phyloP scores from a whole-genome alignment of 2,329 filamentous ascomycete genomes.

The Cytospora piceae region DNA sequence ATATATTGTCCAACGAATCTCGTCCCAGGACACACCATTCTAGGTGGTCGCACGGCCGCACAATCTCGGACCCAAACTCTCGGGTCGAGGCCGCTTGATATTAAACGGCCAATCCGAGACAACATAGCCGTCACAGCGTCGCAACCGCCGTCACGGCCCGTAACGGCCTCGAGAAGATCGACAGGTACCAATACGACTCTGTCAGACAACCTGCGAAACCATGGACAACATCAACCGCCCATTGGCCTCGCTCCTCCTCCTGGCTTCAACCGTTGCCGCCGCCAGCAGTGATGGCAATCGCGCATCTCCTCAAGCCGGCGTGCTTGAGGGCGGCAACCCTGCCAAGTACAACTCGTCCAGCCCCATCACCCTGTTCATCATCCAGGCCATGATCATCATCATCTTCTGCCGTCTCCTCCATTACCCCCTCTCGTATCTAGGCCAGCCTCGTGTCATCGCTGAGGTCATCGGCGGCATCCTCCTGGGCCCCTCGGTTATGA shows the following conservation, averaged over 20 bases:
- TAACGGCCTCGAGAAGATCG: neutral
- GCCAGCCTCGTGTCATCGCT: constrained; percentile 77
- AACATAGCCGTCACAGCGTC: neutral
- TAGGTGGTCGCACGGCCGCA: neutral
- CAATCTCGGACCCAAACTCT: neutral
- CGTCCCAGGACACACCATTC: neutral
- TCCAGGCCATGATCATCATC: constrained; percentile 72
- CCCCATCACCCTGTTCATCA: constrained; percentile 71
- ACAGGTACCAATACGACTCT: neutral
- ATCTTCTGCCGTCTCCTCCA: constrained; percentile 74
- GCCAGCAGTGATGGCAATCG: constrained; percentile 39
- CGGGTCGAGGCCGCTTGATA: neutral
- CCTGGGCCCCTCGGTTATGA: constrained; percentile 85
- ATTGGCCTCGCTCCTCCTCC: constrained; percentile 16
- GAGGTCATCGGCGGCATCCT: constrained; percentile 80
- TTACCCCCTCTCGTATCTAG: constrained; percentile 70
- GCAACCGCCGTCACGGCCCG: neutral
- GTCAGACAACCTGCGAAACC: neutral
- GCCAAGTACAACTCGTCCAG: constrained; percentile 64
- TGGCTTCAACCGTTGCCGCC: constrained; percentile 29
- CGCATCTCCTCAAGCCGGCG: constrained; percentile 47
- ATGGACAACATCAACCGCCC: constrained; percentile 4
- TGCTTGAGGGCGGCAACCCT: constrained; percentile 68
- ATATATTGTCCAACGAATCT: neutral
- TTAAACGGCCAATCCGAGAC: neutral